A percentile compares a stretch with the other conserved stretches of the same genome.
These are phyloP conservation scores for Exobasidium rhododendri DNA, from an alignment of 1,284 basidiomycete species.

Conservation along the genomic window DNA sequence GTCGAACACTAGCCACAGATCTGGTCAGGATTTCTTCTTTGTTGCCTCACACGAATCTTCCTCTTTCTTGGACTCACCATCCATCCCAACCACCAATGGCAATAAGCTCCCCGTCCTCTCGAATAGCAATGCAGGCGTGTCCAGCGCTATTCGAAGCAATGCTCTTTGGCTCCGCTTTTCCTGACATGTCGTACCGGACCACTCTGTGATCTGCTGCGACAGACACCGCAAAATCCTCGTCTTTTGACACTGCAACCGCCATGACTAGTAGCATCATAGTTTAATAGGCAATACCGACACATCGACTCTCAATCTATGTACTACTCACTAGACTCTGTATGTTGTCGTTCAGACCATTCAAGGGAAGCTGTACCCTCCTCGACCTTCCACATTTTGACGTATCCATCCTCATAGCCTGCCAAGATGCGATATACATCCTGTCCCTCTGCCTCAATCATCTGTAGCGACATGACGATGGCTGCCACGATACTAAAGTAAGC, in stretches of 20 bases:
- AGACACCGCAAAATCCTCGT: constrained; percentile 1
- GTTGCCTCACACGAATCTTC: no score
- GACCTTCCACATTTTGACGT: not conserved
- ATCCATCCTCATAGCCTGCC: constrained; percentile 10
- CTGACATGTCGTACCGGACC: not conserved
- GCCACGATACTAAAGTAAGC: not conserved
- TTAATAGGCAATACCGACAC: not conserved
- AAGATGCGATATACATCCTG: not conserved
- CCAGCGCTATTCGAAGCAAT: not conserved
- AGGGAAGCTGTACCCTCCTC: not conserved
- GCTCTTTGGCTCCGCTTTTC: not conserved
- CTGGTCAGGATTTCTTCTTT: no score
- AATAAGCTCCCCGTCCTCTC: constrained; percentile 4
- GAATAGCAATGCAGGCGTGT: constrained; percentile 7
- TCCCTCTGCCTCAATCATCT: not conserved
- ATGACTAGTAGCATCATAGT: constrained; percentile 1
- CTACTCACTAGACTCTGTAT: constrained; percentile 9
- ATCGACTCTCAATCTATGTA: not conserved
- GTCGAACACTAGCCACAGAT: constrained; percentile 4
- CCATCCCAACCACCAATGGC: constrained; percentile 12
- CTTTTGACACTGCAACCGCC: not conserved
- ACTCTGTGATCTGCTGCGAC: constrained; percentile 5
- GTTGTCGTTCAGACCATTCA: not conserved
- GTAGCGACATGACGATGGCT: constrained; percentile 10
- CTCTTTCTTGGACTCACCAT: not conserved